Conservation (phyloP, 164 flowering plant species). For the Dillenia suffruticosa region DNA sequence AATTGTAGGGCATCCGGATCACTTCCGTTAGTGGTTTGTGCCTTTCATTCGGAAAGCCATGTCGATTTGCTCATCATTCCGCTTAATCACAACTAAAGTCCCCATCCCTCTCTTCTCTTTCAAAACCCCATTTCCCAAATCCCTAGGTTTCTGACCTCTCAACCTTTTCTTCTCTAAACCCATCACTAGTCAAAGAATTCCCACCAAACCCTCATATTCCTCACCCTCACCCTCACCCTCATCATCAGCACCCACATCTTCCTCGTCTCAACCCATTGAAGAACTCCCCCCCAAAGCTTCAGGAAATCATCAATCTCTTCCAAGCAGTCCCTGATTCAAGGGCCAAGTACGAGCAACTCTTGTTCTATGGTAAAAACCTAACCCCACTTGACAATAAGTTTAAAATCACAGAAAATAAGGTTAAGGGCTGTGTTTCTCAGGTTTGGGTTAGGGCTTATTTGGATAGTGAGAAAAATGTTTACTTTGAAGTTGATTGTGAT, state of each 20-base stretch:
- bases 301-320: conserved; percentile 72
- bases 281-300: conserved; percentile 89
- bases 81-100: conserved; percentile 29
- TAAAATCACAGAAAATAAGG: conserved; percentile 77
- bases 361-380: conserved; percentile 67
- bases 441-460: conserved; percentile 91
- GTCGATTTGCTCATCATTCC: conserved; percentile 34
- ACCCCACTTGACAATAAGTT: conserved; percentile 48
- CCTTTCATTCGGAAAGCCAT: background rate
- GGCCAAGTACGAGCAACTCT: conserved; percentile 82
- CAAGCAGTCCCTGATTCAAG: conserved; percentile 73
- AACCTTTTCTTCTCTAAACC: conserved; percentile 20
- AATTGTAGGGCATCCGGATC: no score
- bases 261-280: conserved; percentile 37
- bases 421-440: conserved; percentile 94
- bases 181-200: conserved; percentile 43
- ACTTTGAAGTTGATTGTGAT: conserved; percentile 90
- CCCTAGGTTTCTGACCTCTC: conserved; percentile 9
- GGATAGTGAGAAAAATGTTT: conserved; percentile 52
- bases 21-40: no score
- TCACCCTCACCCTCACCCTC: conserved; percentile 18
- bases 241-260: conserved; percentile 10
- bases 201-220: conserved; percentile 22
- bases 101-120: conserved; percentile 17
- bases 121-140: conserved; percentile 16